Evolutionary conservation across 2,329 filamentous ascomycete species (phyloP), one percentile per base, ranked within the genome.

Genomic region (Fusarium bulbicola): DNA sequence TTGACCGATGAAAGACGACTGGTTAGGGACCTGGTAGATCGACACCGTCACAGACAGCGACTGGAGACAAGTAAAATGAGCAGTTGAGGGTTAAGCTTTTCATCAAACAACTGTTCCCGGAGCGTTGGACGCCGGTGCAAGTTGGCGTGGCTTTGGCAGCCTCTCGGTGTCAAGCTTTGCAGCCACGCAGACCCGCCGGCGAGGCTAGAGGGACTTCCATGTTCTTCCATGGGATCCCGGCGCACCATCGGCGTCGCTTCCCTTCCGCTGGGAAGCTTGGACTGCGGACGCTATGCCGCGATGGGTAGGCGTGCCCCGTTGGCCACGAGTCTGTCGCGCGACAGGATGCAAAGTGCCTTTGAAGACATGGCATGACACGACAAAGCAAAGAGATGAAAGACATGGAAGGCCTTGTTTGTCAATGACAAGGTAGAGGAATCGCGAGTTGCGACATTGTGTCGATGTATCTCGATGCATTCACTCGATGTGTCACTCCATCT

Each of bases 151-250:
- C 42, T 61, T 60, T 70, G 72, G 70, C 42, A 61, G 28, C 59
- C 52, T 74, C 59, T 74, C 43, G 30, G 47, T 68, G 70, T 54
- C 40, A 26, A 63, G 56, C 50, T 47, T 59, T 57, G 52, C 65
- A 70, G 72, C 69, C 72, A 72, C 69, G 15, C 12, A 34, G 63
- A 45, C 64, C 74, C 65, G 47, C 63, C 43, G 26, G 20, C 28
- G 57, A 66, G 65, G 59, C 63, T 74, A 74, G 68, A 66, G 65
- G 50, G 14, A 59, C 70, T 78, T 77, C 76, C 74, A 77, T 74
- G 64, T 57, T 69, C 46, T 77, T 75, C 73, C 54, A 76, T 73
- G 63, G 63, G 26, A 54, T 73, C 72, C 73, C 59, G 71, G 64
- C 66, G 42, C 54, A 60, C 64, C 53, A 64, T 62, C 67, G 68